Base-by-base conservation (phyloP, 345 rosid genomes). In the Boechera divaricarpa region DNA sequence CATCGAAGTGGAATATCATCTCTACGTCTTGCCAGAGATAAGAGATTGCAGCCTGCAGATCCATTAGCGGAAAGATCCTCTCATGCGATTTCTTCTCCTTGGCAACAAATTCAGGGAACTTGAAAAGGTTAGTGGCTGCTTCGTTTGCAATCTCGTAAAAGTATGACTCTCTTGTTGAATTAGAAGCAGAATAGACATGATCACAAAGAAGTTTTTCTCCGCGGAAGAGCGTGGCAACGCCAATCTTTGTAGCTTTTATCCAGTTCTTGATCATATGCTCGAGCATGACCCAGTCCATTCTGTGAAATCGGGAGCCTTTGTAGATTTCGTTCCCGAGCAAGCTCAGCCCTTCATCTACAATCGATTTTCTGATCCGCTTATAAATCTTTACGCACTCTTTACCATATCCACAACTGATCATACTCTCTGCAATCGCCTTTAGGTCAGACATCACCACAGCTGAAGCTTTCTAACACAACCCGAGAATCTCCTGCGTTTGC, bases 401-500 rank as follows among this genome's bases (percentile, higher is more conserved):
- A 5, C 89, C 87, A 48, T 92, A 92, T 28, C 99, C 98, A 16
- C 81, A 87, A 38, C 83, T 72, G 53, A 87, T 85, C 98, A 95
- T 92, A 69, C 86, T 86, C 29, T 87, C 97, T 13, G 96, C 94
- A 31, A 91, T 91, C 0, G 82, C 82, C 67, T 87, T 91, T 36
- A 92, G 57, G 76, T 89, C 93, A 2, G 81, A 78, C 90, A 91
- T 82, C 26, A 82, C 89, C 21, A 71, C 35, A 5, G 75, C 80
- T 4, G 86, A 74, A 69, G 71, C 76, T 76, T 68, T 79, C 75
- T 78, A 96, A 80, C 67, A 96, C 96, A 15, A 70, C 99, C 21
- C 97, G 87, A 52, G 99, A 96, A 82, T 96, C 99, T 69, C 98
- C 99, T 0, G 96, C 98, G 78, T 96, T 96, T 10, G 96, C 99